These are phyloP conservation scores for Xylariaceae sp. DNA, from an alignment of 2,329 filamentous ascomycete genomes.

Conservation along the genomic window DNA sequence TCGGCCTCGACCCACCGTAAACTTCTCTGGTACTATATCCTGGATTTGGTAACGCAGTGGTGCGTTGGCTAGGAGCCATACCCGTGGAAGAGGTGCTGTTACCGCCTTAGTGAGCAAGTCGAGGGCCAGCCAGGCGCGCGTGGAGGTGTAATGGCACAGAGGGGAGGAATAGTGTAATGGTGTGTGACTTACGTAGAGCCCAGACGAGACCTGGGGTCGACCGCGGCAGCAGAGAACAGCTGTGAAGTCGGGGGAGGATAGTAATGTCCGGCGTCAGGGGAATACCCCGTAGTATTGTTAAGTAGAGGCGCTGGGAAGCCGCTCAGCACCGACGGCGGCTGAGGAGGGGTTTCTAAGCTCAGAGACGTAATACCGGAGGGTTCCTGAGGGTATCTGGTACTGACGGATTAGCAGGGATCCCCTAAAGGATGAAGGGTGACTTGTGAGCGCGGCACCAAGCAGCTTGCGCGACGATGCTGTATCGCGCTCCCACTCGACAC, in stretches of 20 bases:
- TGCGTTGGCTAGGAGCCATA: conserved; percentile 64
- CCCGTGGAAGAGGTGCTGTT: conserved; percentile 58
- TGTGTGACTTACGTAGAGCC: conserved; percentile 58
- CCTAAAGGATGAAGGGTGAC: conserved; percentile 36
- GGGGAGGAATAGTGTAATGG: conserved; percentile 13
- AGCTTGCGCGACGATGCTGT: conserved; percentile 46
- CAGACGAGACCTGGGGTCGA: conserved; percentile 61
- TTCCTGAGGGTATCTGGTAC: conserved; percentile 61
- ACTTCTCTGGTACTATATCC: conserved; percentile 59
- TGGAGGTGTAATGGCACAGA: conserved; percentile 4
- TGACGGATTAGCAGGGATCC: conserved; percentile 42
- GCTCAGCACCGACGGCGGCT: conserved; percentile 57
- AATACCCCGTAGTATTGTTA: conserved; percentile 54
- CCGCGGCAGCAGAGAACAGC: conserved; percentile 46
- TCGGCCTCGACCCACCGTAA: conserved; percentile 58
- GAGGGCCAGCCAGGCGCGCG: conserved; percentile 9
- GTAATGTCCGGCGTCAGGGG: conserved; percentile 51
- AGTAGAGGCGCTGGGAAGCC: conserved; percentile 58
- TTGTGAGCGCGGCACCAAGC: conserved; percentile 38
- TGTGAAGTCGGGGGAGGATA: conserved; percentile 50
- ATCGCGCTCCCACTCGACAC: conserved; percentile 45
- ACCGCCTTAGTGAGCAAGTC: conserved; percentile 45
- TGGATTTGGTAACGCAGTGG: conserved; percentile 58
- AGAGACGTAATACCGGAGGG: conserved; percentile 55
- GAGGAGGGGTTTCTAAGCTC: conserved; percentile 58